Evolutionary conservation across 345 rosid species (phyloP), one percentile per base, ranked within the genome.

Genomic region (Eutrema japonicum): DNA sequence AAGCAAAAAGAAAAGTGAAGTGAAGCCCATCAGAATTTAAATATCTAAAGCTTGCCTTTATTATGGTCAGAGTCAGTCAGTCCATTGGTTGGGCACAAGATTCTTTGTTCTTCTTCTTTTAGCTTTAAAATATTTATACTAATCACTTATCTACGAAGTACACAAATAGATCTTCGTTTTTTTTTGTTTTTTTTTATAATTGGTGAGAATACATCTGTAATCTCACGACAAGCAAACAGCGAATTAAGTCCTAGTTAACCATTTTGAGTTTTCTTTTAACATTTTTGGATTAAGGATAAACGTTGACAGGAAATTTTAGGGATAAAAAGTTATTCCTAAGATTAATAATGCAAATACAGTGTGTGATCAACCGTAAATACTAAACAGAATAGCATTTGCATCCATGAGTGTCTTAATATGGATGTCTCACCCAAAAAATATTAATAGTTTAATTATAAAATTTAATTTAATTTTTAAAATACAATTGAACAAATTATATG

Each of bases 1-100:
- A 76, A 63, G 75, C 66, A 53, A 76, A 63, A 76, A 18, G 38
- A 18, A 46, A 47, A 7, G 71, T 10, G 60, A 75, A 64, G 67
- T 45, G 67, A 62, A 75, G 38, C 63, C 64, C 73, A 75, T 47
- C 38, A 29, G 57, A 51, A 60, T 52, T 40, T 11, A 32, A 30
- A 41, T 22, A 32, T 60, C n/a, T 18, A 51, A 52, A 59, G 68
- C 64, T 58, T 22, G 26, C 26, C 26, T 22, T 63, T 58, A 38
- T 63, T 58, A 38, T 54, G 11, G 18, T 54, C 40, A 45, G 57
- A 45, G 57, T 66, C 18, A 2, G 35, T 60, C 53, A 16, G 72
- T 57, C 61, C 66, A 66, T 38, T 67, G 54, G 47, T 51, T 18
- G 73, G 68, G 62, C 55, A 74, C 32, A 38, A 2, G 78, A 74